Percentiles rank a stretch among this genome's conserved stretches.
Conservation (phyloP, 495 filamentous ascomycete genomes). For the Neurospora sp. region DNA sequence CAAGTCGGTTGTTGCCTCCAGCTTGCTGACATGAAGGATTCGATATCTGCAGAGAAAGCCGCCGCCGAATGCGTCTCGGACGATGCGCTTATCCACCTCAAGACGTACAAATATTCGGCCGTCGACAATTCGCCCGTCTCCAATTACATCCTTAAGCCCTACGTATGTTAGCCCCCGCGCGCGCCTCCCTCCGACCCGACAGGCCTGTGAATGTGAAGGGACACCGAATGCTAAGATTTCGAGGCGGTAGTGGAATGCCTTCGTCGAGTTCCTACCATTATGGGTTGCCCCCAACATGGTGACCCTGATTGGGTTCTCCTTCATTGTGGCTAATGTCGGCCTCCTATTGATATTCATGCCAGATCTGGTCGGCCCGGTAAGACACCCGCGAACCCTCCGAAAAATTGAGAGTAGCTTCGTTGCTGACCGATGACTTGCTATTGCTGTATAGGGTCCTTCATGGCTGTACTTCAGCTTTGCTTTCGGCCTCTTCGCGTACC, state of each 20-base stretch:
- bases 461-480: conserved; percentile 96
- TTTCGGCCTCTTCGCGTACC: conserved; percentile 93
- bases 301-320: conserved; percentile 89
- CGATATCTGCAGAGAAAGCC: conserved; percentile 30
- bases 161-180: conserved; percentile 51
- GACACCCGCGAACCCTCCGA: conserved; percentile 10
- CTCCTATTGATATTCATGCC: conserved; percentile 76
- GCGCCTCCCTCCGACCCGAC: neutral
- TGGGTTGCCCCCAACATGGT: conserved; percentile 98
- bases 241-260: conserved; percentile 77
- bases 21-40: conserved; percentile 14
- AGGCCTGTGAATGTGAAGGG: neutral
- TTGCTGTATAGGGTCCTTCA: conserved; percentile 52
- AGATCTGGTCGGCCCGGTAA: conserved; percentile 82
- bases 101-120: conserved; percentile 90
- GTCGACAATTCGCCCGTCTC: conserved; percentile 97
- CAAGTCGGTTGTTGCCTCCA: conserved; percentile 1
- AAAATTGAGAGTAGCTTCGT: neutral
- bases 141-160: conserved; percentile 84
- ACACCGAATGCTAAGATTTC: conserved; percentile 1
- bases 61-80: conserved; percentile 48
- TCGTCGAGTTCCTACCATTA: conserved; percentile 82
- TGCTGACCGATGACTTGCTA: neutral
- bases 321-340: conserved; percentile 78
- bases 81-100: conserved; percentile 66